Base-by-base conservation (phyloP, 2,329 filamentous ascomycete species). In the Sclerotinia sclerotiorum region DNA sequence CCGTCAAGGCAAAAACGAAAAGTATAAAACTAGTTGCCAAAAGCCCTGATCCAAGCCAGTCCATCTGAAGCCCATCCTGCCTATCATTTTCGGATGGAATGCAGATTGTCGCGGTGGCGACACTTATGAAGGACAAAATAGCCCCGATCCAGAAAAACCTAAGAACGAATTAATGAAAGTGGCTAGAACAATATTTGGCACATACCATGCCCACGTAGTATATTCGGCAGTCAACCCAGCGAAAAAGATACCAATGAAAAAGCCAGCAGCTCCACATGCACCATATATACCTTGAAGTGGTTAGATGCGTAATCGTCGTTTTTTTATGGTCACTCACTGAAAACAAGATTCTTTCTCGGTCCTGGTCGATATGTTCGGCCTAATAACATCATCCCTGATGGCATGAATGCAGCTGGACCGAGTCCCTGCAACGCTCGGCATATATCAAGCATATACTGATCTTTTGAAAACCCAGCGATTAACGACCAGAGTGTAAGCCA, bases 371-470 rank as follows among this genome's bases (percentile, higher is more conserved):
- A 90, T 2, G 81, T 83, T 60, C 81, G 84, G 1, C 87, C 87
- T 2, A 90, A 78, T 13, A 90, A 79, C 79, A 87, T 87, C 68
- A 92, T 84, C 0, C 88, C 86, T 0, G 87, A 85, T 0, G 89
- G 88, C 19, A 92, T 77, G 68, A 90, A 90, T 0, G 90, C 89
- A 0, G 90, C 88, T 2, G 88, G 83, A 0, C 89, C 91, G 17
- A 93, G 79, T 0, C 90, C 90, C 76, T 92, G 89, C 58, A 93
- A 80, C 10, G 90, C 90, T 64, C 91, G 87, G 74, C 87, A 90
- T 64, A 88, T 81, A 71, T 90, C 88, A 70, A 93, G 82, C 87
- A 92, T 90, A 64, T 85, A 77, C 70, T 87, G 84, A 77, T 85
- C 88, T 68, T 81, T 80, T 71, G 86, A 88, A 78, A 93, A 90